Evolutionary conservation across 345 rosid genomes (phyloP), one percentile per base, ranked within the genome.

Genomic region (Lumnitzera littorea): DNA sequence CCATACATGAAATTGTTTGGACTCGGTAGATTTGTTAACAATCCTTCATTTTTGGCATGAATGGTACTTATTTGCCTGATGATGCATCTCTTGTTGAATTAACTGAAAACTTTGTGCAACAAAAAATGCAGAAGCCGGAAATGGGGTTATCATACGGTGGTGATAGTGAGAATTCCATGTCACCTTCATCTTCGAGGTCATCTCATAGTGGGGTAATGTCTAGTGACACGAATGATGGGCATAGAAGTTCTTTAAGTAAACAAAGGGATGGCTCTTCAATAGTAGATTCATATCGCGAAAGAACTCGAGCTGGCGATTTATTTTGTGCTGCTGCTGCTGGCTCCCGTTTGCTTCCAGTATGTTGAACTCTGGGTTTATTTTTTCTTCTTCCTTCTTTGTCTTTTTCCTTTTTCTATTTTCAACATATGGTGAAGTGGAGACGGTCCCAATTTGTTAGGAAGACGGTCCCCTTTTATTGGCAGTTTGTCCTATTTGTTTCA

Each of bases 301-400:
- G 82, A 74, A 79, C 83, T 57, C 88, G 69, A 69, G 84, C 96
- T 11, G 87, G 91, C 64, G 85, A 86, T 57, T 76, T 84, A 76
- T 84, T 88, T 69, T 67, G 84, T 76, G 84, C 75, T 46, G 60
- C 83, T 50, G 79, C 75, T 74, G 82, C 62, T 67, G 80, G 87
- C 62, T 78, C 63, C 31, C 76, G 16, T 67, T 55, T 83, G 65
- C 86, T 85, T 73, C 67, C 63, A 75, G 98, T 91, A 61, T 78
- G 88, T 69, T 8, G 48, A 64, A 48, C 58, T 65, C 29, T 47
- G 56, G 25, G 15, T 53, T 11, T 61, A 41, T 57, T 63, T 51
- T 59, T n/a, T 51, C 12, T 29, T 56, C 20, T 46, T 11, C 60
- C 64, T 48, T 24, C 10, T 36, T 47, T 15, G 24, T 36, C 10